A percentile compares a stretch with the other conserved stretches of the same genome.
Conservation (phyloP, 2,329 filamentous ascomycete genomes). For the Cyphellophora attinorum region DNA sequence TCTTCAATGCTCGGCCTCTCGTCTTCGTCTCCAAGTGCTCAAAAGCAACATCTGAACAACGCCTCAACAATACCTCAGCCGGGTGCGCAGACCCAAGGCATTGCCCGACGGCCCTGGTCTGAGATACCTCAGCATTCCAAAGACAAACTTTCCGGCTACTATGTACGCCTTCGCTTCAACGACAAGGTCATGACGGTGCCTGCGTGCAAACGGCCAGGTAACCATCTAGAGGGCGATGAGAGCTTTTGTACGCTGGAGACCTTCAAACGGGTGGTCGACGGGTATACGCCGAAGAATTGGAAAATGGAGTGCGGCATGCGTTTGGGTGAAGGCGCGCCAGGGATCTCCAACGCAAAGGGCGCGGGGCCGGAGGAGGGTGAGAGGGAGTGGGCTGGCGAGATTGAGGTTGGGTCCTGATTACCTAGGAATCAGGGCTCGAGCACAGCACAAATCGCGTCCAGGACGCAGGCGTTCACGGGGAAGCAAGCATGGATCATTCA, state of each 20-base stretch:
- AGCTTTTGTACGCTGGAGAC: slow-evolving; percentile 85
- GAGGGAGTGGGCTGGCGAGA: slow-evolving; percentile 12
- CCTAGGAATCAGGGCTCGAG: neutral
- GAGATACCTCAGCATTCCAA: slow-evolving; percentile 51
- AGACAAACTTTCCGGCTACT: slow-evolving; percentile 61
- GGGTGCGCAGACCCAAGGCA: slow-evolving; percentile 26
- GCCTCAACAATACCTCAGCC: slow-evolving; percentile 8
- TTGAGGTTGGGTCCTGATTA: slow-evolving; percentile 12
- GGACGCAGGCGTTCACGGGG: no score
- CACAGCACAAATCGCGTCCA: no score
- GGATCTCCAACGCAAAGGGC: slow-evolving; percentile 4
- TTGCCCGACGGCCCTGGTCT: slow-evolving; percentile 51
- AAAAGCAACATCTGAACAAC: no score
- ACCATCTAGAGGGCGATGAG: slow-evolving; percentile 77
- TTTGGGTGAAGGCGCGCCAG: slow-evolving; percentile 29
- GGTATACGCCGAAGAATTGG: slow-evolving; percentile 79
- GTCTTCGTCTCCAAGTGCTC: slow-evolving; percentile 20
- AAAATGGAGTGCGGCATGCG: slow-evolving; percentile 51
- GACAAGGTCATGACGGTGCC: slow-evolving; percentile 73
- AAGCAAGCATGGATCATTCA: no score
- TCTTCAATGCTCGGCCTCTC: slow-evolving; percentile 18
- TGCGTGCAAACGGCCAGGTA: slow-evolving; percentile 65
- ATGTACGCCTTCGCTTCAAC: slow-evolving; percentile 85
- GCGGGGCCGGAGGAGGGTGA: slow-evolving; percentile 7
- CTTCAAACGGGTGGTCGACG: slow-evolving; percentile 88